Evolutionary conservation across 2,329 filamentous ascomycete genomes (phyloP).

Genomic region (Aspergillus tanneri): DNA sequence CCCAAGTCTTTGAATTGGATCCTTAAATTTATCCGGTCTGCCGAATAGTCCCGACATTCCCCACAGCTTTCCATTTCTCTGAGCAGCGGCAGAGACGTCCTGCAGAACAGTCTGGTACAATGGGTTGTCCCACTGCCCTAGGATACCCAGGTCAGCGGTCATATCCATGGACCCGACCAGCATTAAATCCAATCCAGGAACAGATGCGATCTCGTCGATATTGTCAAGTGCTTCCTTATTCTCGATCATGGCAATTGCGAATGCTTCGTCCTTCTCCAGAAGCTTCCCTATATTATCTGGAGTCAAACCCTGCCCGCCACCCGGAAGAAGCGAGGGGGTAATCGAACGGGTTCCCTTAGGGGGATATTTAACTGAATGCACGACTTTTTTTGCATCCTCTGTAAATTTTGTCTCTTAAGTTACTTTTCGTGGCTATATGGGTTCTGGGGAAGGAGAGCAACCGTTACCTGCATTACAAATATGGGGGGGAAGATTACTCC

Average conservation of each 20-base stretch:
- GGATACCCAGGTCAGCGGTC: neutral
- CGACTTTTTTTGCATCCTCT: neutral
- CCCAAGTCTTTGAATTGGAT: too few relatives aligned
- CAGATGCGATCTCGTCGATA: neutral
- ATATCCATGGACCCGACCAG: neutral
- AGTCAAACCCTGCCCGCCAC: neutral
- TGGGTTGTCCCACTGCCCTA: neutral
- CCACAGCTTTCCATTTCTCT: too few relatives aligned
- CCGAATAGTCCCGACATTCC: too few relatives aligned
- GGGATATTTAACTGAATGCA: constrained; percentile 4
- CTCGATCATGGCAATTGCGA: neutral
- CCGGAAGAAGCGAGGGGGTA: neutral
- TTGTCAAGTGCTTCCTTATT: neutral
- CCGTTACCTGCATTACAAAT: constrained; percentile 10
- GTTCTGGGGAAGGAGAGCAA: neutral
- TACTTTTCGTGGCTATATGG: neutral
- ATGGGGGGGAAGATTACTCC: constrained; percentile 32
- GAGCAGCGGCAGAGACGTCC: too few relatives aligned
- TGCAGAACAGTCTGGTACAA: neutral
- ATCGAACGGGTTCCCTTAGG: neutral
- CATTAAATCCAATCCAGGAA: neutral
- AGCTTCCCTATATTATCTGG: neutral
- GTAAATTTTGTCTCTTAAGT: neutral
- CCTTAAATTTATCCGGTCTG: too few relatives aligned
- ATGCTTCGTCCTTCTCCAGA: neutral